Base-by-base conservation (phyloP, 768 basidiomycete genomes). In the Sporobolomyces phaffii region DNA sequence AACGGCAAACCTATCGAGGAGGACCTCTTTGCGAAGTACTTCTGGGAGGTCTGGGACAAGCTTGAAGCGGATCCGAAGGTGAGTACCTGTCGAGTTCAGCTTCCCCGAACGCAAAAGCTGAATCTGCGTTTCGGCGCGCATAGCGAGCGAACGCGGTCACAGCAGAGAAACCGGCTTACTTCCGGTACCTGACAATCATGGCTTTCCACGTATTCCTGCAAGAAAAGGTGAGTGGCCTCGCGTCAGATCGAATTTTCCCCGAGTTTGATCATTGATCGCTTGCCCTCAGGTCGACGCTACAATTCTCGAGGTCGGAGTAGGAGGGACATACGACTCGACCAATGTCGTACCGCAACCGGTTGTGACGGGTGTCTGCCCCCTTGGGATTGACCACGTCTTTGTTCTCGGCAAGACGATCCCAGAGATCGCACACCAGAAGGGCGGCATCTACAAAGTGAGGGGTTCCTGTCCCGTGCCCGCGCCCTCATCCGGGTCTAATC, bases 381-480 rank as follows among this genome's bases (percentile, higher is more conserved):
- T 99, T 17, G 96, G 96, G 1, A 84, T 97, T 70, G 96, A 99
- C 75, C 96, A 99, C 78, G 85, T 89, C 47, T 80, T 82, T 61
- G 85, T 96, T 29, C 81, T 99, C 2, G 96, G 96, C 0, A 87
- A 87, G 73, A 96, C 93, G 0, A 78, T 98, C 6, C 78, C 81
- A 38, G 90, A 96, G 74, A 98, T 99, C 70, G 90, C 93, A 1
- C 85, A 84, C 83, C 94, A 98, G 75, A 99, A 99, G 77, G 90
- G 87, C 33, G 96, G 96, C 2, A 98, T 99, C 58, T 98, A 87
- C 79, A 99, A 99, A 83, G 88, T 85, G 57, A n/a, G 33, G 79
- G 68, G 18, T 41, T 26, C 24, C 36, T 2, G 29, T 41, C 20
- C 33, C 7, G 20, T 14, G 8, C 24, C 44, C 9, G 18, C 22